Evolutionary conservation across 1,284 basidiomycete genomes (phyloP), one percentile per base, ranked within the genome.

Genomic region (Naganishia sp.): DNA sequence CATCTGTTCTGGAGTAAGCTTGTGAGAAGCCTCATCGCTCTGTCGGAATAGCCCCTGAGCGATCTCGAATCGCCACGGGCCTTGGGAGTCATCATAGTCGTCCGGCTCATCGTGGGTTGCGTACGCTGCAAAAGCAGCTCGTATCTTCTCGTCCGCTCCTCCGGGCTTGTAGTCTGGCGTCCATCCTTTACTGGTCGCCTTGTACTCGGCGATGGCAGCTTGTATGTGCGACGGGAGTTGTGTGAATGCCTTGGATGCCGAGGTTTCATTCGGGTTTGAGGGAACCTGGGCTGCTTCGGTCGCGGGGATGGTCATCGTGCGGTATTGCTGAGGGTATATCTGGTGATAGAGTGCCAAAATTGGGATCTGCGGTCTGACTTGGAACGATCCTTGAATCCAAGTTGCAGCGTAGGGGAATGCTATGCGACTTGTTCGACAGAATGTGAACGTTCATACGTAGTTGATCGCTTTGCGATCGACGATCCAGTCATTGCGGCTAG

Each of bases 11-110:
- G 73, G 75, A 15, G 69, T 67, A 54, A 74, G 50, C 55, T 72
- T 70, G 68, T 74, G 74, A 15, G 69, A 71, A 42, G 72, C 58
- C 2, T 73, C 73, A 23, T 75, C 75, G 39, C 74, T 75, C 68
- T 78, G 77, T 2, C 73, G 39, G 67, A 79, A 78, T 71, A 73
- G 75, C 4, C 76, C 76, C 57, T 70, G 70, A 6, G 77, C 72
- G 25, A 72, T 68, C 45, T 67, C 60, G 28, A 67, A 67, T 21
- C 41, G 28, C 58, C 61, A 67, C 10, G 53, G 47, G 49, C 63
- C 66, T 7, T 63, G 23, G 10, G 43, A 50, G 41, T 67, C 60
- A 52, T 67, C 66, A 21, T 61, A 28, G 3, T 52, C 49, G 32
- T 67, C 66, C 35, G 66, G 66, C 17, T 35, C 53, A 32, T 51